Conservation (phyloP, 2,329 filamentous ascomycete species). For the Hypoxylon sp. region DNA sequence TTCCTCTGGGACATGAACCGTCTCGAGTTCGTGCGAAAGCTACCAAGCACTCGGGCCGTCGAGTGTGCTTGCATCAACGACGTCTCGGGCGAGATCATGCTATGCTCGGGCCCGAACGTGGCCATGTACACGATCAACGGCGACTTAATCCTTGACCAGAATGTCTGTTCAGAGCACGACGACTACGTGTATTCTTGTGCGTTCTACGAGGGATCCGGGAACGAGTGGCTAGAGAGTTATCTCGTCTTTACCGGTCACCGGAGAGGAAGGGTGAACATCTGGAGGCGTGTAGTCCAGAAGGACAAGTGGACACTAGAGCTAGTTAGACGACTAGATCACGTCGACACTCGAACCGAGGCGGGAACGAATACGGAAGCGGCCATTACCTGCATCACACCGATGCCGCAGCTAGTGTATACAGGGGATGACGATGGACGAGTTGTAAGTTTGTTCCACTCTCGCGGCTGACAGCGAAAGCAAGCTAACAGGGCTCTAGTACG, state of each 20-base stretch:
- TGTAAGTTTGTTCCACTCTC: slow-evolving; percentile 61
- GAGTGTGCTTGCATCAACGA: slow-evolving; percentile 90
- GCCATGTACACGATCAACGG: slow-evolving; percentile 90
- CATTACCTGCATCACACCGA: slow-evolving; percentile 86
- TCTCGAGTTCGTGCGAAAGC: slow-evolving; percentile 81
- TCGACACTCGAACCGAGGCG: slow-evolving; percentile 71
- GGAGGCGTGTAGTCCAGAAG: slow-evolving; percentile 63
- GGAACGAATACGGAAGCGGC: slow-evolving; percentile 67
- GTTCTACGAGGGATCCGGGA: slow-evolving; percentile 90
- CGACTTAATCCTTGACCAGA: slow-evolving; percentile 80
- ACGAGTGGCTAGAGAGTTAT: slow-evolving; percentile 89
- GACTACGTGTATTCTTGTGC: slow-evolving; percentile 84
- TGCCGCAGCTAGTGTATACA: slow-evolving; percentile 86
- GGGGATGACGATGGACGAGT: slow-evolving; percentile 94
- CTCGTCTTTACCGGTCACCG: slow-evolving; percentile 90
- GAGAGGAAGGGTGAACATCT: slow-evolving; percentile 82
- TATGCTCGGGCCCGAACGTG: slow-evolving; percentile 79
- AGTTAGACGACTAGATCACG: slow-evolving; percentile 82
- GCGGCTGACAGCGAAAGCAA: neutral
- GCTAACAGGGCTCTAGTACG: slow-evolving; percentile 55
- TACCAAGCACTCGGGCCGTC: slow-evolving; percentile 64
- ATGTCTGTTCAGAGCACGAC: slow-evolving; percentile 73
- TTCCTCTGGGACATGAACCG: slow-evolving; percentile 96
- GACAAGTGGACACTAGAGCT: slow-evolving; percentile 80
- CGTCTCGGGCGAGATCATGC: slow-evolving; percentile 85